Percentiles rank a stretch among this genome's conserved stretches.
Evolutionary conservation across 805 yeast species (phyloP).

Genomic region (Deakozyma indianensis): DNA sequence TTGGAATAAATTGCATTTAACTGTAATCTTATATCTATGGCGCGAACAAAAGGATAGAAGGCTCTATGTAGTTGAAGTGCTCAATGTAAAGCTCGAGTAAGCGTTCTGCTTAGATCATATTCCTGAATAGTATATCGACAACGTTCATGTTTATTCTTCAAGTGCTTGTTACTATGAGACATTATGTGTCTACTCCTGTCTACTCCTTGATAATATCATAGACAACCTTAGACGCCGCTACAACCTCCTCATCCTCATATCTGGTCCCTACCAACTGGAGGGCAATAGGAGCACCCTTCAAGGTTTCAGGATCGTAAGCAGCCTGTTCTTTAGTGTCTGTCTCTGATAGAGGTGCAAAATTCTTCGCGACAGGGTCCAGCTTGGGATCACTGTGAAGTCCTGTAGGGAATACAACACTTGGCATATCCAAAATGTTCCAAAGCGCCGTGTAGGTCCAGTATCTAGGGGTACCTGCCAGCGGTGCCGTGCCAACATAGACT

Average conservation of each 20-base stretch:
- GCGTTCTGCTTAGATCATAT: too few species aligned
- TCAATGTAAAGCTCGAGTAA: too few species aligned
- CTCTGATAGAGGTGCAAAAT: conserved; percentile 3
- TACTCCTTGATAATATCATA: neutral
- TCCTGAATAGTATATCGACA: too few species aligned
- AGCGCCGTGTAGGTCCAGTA: conserved; percentile 66
- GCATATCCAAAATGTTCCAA: conserved; percentile 52
- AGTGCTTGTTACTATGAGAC: too few species aligned
- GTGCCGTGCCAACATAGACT: conserved; percentile 50
- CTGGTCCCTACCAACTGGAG: conserved; percentile 43
- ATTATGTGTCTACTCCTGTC: too few species aligned
- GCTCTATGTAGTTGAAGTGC: too few species aligned
- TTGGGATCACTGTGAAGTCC: neutral
- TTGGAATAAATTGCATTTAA: neutral
- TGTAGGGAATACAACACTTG: conserved; percentile 24
- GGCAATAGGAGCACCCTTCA: conserved; percentile 39
- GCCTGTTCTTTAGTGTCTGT: neutral
- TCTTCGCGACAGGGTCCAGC: neutral
- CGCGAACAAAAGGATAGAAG: too few species aligned
- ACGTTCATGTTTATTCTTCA: too few species aligned
- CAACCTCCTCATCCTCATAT: conserved; percentile 44
- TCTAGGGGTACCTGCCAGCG: conserved; percentile 40
- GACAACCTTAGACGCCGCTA: conserved; percentile 13
- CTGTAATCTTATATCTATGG: too few species aligned
- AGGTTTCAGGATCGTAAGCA: conserved; percentile 32